A percentile compares a stretch with the other conserved stretches of the same genome.
These are phyloP conservation scores for Cercospora beticola DNA, from an alignment of 2,329 filamentous ascomycete species.

Conservation along the genomic window DNA sequence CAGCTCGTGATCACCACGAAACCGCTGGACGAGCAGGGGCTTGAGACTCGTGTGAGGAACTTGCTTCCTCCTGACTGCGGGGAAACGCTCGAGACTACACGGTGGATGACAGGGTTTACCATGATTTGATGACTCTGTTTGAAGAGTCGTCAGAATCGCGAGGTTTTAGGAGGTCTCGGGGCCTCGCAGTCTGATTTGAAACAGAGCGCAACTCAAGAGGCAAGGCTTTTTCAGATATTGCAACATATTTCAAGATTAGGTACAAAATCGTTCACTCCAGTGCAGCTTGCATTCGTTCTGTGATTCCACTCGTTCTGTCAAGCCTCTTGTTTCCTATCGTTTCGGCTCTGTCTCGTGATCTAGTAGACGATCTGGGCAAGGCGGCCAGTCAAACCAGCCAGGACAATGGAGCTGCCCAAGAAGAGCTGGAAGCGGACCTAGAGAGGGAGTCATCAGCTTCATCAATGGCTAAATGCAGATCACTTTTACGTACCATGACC, in stretches of 20 bases:
- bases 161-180: too few species aligned
- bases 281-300: not conserved
- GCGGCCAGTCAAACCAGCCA: conserved; percentile 12
- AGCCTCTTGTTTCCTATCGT: not conserved
- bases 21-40: not conserved
- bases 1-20: not conserved
- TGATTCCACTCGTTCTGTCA: not conserved
- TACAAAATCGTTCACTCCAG: not conserved
- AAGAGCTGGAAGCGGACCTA: conserved; percentile 18
- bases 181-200: not conserved
- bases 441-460: not conserved
- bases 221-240: not conserved
- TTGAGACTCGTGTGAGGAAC: not conserved
- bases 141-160: too few species aligned
- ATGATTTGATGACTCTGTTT: too few species aligned
- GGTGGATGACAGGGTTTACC: too few species aligned
- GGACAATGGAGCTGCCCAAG: conserved; percentile 13
- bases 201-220: not conserved
- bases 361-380: conserved; percentile 11
- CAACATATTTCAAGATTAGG: not conserved
- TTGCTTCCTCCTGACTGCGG: not conserved
- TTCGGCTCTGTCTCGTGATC: not conserved
- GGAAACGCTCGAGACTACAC: too few species aligned
- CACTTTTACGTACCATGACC: conserved; percentile 21
- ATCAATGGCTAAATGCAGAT: not conserved